Percentiles rank a stretch among this genome's conserved stretches.
Evolutionary conservation across 1,284 basidiomycete genomes (phyloP).

Genomic region (Cryptococcus sp.): DNA sequence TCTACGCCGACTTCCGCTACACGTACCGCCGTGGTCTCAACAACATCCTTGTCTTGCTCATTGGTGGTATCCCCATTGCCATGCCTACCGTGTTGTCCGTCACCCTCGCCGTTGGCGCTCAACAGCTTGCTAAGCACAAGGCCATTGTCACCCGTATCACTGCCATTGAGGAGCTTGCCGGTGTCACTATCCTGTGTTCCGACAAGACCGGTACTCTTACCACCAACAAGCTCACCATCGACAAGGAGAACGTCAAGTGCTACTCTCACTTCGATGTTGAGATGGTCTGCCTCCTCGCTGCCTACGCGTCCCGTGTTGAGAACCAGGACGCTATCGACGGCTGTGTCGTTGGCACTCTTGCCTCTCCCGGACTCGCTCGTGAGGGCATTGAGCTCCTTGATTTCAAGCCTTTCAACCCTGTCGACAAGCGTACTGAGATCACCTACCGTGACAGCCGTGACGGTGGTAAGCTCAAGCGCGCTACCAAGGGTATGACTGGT

Average conservation of each 20-base stretch:
- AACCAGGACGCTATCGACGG: slow-evolving; percentile 97
- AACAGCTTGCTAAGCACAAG: slow-evolving; percentile 97
- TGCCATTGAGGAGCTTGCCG: slow-evolving; percentile 93
- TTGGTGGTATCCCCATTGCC: slow-evolving; percentile 98
- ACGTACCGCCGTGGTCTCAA: slow-evolving; percentile 90
- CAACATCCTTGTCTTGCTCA: slow-evolving; percentile 94
- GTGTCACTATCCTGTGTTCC: slow-evolving; percentile 94
- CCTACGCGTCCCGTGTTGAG: slow-evolving; percentile 95
- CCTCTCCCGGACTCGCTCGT: slow-evolving; percentile 73
- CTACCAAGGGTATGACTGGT: slow-evolving; percentile 99
- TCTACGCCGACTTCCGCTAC: slow-evolving; percentile 86
- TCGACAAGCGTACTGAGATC: slow-evolving; percentile 98
- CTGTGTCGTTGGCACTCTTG: slow-evolving; percentile 79
- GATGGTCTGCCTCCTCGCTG: slow-evolving; percentile 88
- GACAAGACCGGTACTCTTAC: slow-evolving; percentile 98
- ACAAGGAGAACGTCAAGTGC: slow-evolving; percentile 86
- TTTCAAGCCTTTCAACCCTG: slow-evolving; percentile 99
- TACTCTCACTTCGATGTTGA: slow-evolving; percentile 87
- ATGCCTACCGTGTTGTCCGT: slow-evolving; percentile 97
- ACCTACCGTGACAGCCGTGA: slow-evolving; percentile 88
- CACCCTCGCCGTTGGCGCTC: slow-evolving; percentile 95
- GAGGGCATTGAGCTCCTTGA: slow-evolving; percentile 92
- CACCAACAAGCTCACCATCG: slow-evolving; percentile 98
- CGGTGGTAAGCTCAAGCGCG: slow-evolving; percentile 91
- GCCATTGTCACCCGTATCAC: slow-evolving; percentile 98